These are phyloP conservation scores for Trypanosoma theileri DNA, from an alignment of 208 protist genomes.

Conservation along the genomic window DNA sequence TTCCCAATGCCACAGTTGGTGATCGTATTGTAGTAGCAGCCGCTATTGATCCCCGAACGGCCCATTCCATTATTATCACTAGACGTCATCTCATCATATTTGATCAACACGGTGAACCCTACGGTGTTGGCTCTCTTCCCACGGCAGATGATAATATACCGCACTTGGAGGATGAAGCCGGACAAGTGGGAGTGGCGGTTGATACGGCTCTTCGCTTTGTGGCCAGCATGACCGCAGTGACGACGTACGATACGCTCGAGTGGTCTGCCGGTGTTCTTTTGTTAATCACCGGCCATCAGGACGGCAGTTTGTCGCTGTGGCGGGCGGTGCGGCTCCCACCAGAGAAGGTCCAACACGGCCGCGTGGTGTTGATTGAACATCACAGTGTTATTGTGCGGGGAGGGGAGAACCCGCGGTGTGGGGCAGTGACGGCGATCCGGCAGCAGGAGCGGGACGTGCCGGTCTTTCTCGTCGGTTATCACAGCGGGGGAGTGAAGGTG, in stretches of 20 bases:
- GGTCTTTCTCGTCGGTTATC: slow-evolving; percentile 72
- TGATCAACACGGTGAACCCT: slow-evolving; percentile 70
- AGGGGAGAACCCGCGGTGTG: slow-evolving; percentile 13
- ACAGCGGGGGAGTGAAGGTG: slow-evolving; percentile 50
- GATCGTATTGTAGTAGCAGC: slow-evolving; percentile 50
- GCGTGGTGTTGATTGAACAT: slow-evolving; percentile 64
- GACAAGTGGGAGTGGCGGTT: slow-evolving; percentile 51
- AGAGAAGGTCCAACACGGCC: slow-evolving; percentile 51
- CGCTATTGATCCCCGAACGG: slow-evolving; percentile 38
- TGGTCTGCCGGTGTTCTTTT: slow-evolving; percentile 76
- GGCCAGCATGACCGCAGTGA: slow-evolving; percentile 47
- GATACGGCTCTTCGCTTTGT: slow-evolving; percentile 1
- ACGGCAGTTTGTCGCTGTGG: slow-evolving; percentile 80
- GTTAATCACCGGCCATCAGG: slow-evolving; percentile 71
- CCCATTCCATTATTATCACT: slow-evolving; percentile 59
- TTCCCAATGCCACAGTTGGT: slow-evolving; percentile 18
- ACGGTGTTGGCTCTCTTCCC: slow-evolving; percentile 43
- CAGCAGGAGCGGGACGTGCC: slow-evolving; percentile 67
- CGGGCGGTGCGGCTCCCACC: slow-evolving; percentile 71
- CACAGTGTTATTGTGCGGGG: slow-evolving; percentile 47
- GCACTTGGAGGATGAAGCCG: slow-evolving; percentile 56
- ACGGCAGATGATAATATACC: slow-evolving; percentile 15
- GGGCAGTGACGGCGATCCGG: slow-evolving; percentile 60
- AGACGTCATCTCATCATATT: slow-evolving; percentile 66
- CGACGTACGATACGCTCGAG: slow-evolving; percentile 69